Evolutionary conservation across 2,329 filamentous ascomycete species (phyloP).

Genomic region (Golovinomyces cichoracearum): DNA sequence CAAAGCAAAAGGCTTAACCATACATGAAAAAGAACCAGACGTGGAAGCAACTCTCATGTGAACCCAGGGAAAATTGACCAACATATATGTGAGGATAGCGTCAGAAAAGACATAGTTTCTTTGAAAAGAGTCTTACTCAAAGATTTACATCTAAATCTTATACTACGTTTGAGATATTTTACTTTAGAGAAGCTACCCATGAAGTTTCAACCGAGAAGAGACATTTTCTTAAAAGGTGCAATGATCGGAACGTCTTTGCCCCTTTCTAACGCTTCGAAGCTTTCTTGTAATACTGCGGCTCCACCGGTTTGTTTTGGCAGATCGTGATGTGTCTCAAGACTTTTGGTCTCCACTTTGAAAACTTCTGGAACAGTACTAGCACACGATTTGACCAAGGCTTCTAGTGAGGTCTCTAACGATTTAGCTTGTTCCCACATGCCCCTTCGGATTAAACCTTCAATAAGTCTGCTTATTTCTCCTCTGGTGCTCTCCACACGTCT

Average conservation of each 20-base stretch:
- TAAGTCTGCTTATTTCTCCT: constrained; percentile 45
- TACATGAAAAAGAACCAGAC: neutral
- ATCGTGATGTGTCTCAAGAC: constrained; percentile 10
- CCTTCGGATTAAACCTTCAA: constrained; percentile 51
- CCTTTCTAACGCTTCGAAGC: constrained; percentile 11
- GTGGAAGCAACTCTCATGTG: constrained; percentile 6
- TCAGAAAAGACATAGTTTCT: constrained; percentile 3
- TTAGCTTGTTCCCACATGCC: constrained; percentile 70
- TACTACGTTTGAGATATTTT: neutral
- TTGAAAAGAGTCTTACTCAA: neutral
- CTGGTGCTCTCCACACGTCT: constrained; percentile 52
- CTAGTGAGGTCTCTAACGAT: constrained; percentile 47
- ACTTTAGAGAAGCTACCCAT: neutral
- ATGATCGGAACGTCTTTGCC: constrained; percentile 13
- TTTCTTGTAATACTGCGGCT: constrained; percentile 15
- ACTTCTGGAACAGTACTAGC: constrained; percentile 41
- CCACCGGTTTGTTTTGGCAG: constrained; percentile 13
- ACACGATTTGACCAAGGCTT: constrained; percentile 49
- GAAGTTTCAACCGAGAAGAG: constrained; percentile 14
- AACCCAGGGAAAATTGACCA: constrained; percentile 2
- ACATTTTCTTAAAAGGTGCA: constrained; percentile 20
- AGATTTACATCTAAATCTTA: neutral
- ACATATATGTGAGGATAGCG: neutral
- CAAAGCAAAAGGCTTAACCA: constrained; percentile 6
- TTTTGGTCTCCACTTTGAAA: constrained; percentile 20